These are phyloP conservation scores for Dillenia turbinata DNA, from an alignment of 164 flowering plant species.

Conservation along the genomic window DNA sequence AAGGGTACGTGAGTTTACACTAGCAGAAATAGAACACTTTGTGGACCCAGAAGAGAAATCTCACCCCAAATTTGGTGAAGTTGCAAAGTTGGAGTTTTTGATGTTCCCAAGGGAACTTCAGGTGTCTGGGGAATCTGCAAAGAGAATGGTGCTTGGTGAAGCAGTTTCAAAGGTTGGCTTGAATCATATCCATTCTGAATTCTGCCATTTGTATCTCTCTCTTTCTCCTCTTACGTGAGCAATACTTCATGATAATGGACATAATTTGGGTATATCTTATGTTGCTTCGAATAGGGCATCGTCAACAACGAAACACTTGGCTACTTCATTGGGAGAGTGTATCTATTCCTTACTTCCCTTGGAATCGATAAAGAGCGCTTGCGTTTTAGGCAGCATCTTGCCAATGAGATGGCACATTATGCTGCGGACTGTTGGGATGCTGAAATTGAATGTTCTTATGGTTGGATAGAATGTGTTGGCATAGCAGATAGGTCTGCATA, in stretches of 20 bases:
- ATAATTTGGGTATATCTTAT: neutral
- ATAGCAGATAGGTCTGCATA: slow-evolving; percentile 98
- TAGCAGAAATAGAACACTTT: slow-evolving; percentile 97
- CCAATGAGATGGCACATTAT: slow-evolving; percentile 99
- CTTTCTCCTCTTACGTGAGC: neutral
- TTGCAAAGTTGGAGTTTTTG: slow-evolving; percentile 75
- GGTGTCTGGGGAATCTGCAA: slow-evolving; percentile 64
- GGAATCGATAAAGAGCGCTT: slow-evolving; percentile 84
- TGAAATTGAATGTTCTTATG: slow-evolving; percentile 93
- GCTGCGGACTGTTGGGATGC: slow-evolving; percentile 99
- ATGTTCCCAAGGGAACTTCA: slow-evolving; percentile 96
- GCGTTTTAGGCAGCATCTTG: slow-evolving; percentile 91
- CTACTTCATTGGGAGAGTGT: slow-evolving; percentile 93
- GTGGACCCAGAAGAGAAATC: slow-evolving; percentile 95
- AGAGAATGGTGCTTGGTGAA: slow-evolving; percentile 56
- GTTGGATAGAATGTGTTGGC: slow-evolving; percentile 99
- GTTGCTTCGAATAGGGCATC: slow-evolving; percentile 50
- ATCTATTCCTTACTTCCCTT: slow-evolving; percentile 74
- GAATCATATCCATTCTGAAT: neutral
- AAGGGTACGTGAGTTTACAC: slow-evolving; percentile 91
- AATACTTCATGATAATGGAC: too few species aligned
- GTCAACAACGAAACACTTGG: slow-evolving; percentile 95
- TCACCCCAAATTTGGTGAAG: slow-evolving; percentile 76
- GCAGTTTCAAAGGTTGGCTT: slow-evolving; percentile 74
- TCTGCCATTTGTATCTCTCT: neutral